A percentile compares a stretch with the other conserved stretches of the same genome.
Evolutionary conservation across 169 alveolate genomes (phyloP).

Genomic region (Cryptosporidium canis): DNA sequence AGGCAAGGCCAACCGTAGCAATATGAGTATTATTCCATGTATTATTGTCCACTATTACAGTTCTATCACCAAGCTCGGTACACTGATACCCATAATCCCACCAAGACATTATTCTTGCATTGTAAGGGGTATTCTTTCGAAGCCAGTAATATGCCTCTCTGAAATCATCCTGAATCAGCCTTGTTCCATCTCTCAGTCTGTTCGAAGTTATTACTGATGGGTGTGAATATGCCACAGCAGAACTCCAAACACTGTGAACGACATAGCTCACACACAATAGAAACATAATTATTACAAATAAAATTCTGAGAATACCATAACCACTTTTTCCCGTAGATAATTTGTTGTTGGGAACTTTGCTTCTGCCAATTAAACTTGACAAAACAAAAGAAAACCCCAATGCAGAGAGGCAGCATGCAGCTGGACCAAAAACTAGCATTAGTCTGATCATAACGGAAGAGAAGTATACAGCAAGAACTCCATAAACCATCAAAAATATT

Average conservation of each 20-base stretch:
- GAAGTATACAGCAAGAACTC: slow-evolving; percentile 92
- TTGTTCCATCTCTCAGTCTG: slow-evolving; percentile 84
- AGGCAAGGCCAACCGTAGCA: slow-evolving; percentile 95
- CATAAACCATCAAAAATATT: slow-evolving; percentile 91
- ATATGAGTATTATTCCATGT: slow-evolving; percentile 98
- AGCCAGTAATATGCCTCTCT: slow-evolving; percentile 99
- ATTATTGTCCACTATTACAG: slow-evolving; percentile 97
- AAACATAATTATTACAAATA: slow-evolving; percentile 52
- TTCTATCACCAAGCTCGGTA: slow-evolving; percentile 95
- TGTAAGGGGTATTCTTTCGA: slow-evolving; percentile 92
- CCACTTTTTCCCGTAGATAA: slow-evolving; percentile 6
- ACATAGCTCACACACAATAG: slow-evolving; percentile 79
- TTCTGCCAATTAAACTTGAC: slow-evolving; percentile 74
- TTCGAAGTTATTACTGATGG: slow-evolving; percentile 91
- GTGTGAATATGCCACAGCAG: slow-evolving; percentile 92
- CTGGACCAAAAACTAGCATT: slow-evolving; percentile 93
- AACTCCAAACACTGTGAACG: slow-evolving; percentile 90
- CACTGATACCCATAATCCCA: slow-evolving; percentile 99
- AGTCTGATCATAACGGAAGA: slow-evolving; percentile 97
- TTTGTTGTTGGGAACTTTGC: neutral
- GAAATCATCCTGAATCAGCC: slow-evolving; percentile 95
- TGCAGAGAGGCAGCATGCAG: slow-evolving; percentile 93
- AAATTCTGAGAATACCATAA: neutral
- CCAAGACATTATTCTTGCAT: slow-evolving; percentile 96
- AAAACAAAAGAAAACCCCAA: slow-evolving; percentile 90